phyloP scores from a whole-genome alignment of 2,329 filamentous ascomycete species.

The Ophiobolus disseminans region DNA sequence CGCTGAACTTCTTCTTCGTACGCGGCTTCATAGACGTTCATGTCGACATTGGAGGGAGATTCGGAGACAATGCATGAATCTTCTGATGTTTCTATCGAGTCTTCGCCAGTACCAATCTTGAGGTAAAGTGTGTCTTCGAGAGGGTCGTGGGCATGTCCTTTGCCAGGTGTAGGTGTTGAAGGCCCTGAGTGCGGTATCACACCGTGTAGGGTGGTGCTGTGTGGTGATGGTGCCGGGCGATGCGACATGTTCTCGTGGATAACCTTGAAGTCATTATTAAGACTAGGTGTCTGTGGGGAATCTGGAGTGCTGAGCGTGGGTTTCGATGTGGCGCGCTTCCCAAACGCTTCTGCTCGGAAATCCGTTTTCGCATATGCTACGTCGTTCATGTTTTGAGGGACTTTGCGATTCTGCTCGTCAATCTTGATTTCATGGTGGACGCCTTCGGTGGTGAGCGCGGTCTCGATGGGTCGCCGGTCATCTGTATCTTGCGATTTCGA shows the following conservation, averaged over 20 bases:
- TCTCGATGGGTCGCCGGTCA: slow-evolving; percentile 58
- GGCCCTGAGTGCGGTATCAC: slow-evolving; percentile 26
- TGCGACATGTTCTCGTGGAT: slow-evolving; percentile 42
- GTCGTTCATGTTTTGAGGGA: slow-evolving; percentile 28
- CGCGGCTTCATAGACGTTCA: slow-evolving; percentile 86
- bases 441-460: slow-evolving; percentile 60
- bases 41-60: slow-evolving; percentile 82
- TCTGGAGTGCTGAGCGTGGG: slow-evolving; percentile 25
- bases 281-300: slow-evolving; percentile 18
- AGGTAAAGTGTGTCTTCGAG: slow-evolving; percentile 73
- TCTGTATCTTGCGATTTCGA: slow-evolving; percentile 60
- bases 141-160: slow-evolving; percentile 69
- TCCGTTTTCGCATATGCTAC: slow-evolving; percentile 28
- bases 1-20: slow-evolving; percentile 82
- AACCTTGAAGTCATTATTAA: slow-evolving; percentile 34
- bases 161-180: slow-evolving; percentile 40
- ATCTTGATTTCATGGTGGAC: slow-evolving; percentile 57
- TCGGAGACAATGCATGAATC: slow-evolving; percentile 71
- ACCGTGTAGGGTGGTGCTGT: slow-evolving; percentile 28
- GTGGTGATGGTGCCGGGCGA: slow-evolving; percentile 32
- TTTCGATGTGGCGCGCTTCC: slow-evolving; percentile 12
- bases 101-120: slow-evolving; percentile 73
- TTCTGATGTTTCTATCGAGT: slow-evolving; percentile 47
- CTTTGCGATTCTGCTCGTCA: slow-evolving; percentile 36
- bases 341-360: slow-evolving; percentile 14